Conservation (phyloP, 1,284 basidiomycete genomes). For the Cutaneotrichosporon mucoides region DNA sequence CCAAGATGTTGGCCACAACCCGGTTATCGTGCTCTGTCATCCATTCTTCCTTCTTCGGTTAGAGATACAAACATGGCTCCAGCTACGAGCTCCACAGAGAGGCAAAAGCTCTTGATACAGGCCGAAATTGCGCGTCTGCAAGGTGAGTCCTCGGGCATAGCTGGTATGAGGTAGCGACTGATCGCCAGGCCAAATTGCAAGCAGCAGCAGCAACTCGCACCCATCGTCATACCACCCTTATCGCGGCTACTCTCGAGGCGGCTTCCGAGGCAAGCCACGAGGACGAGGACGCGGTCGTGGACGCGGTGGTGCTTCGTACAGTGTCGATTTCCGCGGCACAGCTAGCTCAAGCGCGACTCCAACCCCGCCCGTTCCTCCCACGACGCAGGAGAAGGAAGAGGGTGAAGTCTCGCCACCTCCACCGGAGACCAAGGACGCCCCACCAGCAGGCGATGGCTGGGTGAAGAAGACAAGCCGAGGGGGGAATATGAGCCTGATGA, state of each 20-base stretch:
- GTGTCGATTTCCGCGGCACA: constrained; percentile 4
- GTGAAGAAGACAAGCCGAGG: constrained; percentile 38
- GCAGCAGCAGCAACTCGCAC: constrained; percentile 22
- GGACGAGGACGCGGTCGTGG: constrained; percentile 11
- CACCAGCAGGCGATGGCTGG: constrained; percentile 21
- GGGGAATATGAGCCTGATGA: constrained; percentile 50
- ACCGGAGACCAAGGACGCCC: neutral
- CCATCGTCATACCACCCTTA: constrained; percentile 35
- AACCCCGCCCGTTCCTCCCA: neutral
- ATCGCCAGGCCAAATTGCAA: constrained; percentile 34
- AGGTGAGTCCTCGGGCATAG: neutral
- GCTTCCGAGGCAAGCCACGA: neutral
- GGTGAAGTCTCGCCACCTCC: constrained; percentile 12
- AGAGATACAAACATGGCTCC: constrained; percentile 11
- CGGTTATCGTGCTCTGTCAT: too few relatives aligned
- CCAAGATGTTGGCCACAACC: too few relatives aligned
- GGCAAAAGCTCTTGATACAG: constrained; percentile 41
- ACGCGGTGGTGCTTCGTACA: neutral
- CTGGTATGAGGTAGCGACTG: too few relatives aligned
- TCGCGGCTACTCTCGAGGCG: constrained; percentile 20
- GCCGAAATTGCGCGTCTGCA: constrained; percentile 41
- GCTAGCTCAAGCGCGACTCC: neutral
- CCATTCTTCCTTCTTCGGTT: too few relatives aligned
- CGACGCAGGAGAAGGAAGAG: constrained; percentile 5
- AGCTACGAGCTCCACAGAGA: constrained; percentile 23